A percentile compares a stretch with the other conserved stretches of the same genome.
Conservation (phyloP, 1,284 basidiomycete species). For the Tylopilus sp. region DNA sequence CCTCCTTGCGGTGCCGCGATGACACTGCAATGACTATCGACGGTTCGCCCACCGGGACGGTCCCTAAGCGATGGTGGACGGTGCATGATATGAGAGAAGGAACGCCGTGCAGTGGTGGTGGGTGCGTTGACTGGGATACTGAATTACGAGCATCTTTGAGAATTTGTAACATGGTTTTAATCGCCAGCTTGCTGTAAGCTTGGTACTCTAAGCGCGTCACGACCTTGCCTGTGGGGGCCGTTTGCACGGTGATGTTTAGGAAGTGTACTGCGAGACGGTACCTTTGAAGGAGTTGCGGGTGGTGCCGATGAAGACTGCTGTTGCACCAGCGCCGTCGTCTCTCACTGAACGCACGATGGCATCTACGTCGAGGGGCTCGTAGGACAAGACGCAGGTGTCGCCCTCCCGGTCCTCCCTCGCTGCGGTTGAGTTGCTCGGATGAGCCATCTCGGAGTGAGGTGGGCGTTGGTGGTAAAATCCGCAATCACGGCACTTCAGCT, state of each 20-base stretch:
- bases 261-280: slow-evolving; percentile 17
- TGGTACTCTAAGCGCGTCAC: slow-evolving; percentile 79
- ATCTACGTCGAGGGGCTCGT: slow-evolving; percentile 53
- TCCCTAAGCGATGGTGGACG: slow-evolving; percentile 77
- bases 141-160: slow-evolving; percentile 45
- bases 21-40: slow-evolving; percentile 85
- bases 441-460: slow-evolving; percentile 15
- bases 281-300: slow-evolving; percentile 62
- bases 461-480: not conserved
- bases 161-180: slow-evolving; percentile 72
- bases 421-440: slow-evolving; percentile 43
- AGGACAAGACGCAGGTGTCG: slow-evolving; percentile 58
- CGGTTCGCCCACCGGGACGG: slow-evolving; percentile 73
- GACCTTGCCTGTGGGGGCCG: slow-evolving; percentile 50
- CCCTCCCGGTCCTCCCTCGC: slow-evolving; percentile 43
- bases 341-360: slow-evolving; percentile 58
- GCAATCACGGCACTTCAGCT: not conserved
- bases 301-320: slow-evolving; percentile 71
- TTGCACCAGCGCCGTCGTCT: slow-evolving; percentile 65
- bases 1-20: slow-evolving; percentile 80
- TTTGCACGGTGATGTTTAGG: slow-evolving; percentile 7
- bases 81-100: slow-evolving; percentile 50
- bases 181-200: slow-evolving; percentile 78
- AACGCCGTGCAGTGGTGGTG: slow-evolving; percentile 29
- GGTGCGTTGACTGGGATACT: slow-evolving; percentile 44